These are phyloP conservation scores for Myochromella boudieri DNA, from an alignment of 768 basidiomycete genomes.

Conservation along the genomic window DNA sequence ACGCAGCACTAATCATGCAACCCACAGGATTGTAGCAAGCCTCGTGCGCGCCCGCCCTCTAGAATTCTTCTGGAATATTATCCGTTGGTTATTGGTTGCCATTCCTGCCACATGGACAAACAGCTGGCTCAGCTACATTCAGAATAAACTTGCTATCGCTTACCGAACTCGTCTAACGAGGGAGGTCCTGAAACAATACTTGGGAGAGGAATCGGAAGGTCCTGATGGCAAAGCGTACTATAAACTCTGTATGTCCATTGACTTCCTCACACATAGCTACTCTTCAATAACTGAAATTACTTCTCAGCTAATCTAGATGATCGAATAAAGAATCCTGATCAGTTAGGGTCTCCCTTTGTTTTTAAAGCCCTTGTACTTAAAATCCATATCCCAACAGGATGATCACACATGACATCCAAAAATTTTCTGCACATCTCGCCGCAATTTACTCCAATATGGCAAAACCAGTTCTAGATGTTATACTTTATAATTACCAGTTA, in stretches of 20 bases:
- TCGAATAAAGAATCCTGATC: slow-evolving; percentile 93
- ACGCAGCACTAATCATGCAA: slow-evolving; percentile 1
- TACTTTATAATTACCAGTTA: slow-evolving; percentile 94
- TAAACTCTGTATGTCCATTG: slow-evolving; percentile 66
- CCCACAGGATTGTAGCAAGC: slow-evolving; percentile 84
- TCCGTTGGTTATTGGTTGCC: slow-evolving; percentile 88
- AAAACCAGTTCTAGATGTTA: slow-evolving; percentile 90
- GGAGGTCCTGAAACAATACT: slow-evolving; percentile 80
- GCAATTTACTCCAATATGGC: slow-evolving; percentile 94
- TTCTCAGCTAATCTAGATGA: slow-evolving; percentile 86
- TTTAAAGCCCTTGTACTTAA: slow-evolving; percentile 9
- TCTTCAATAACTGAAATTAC: neutral
- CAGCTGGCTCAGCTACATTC: slow-evolving; percentile 89
- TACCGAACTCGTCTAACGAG: slow-evolving; percentile 85
- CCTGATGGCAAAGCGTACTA: slow-evolving; percentile 87
- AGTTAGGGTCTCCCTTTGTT: slow-evolving; percentile 45
- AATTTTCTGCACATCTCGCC: slow-evolving; percentile 86
- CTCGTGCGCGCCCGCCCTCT: slow-evolving; percentile 83
- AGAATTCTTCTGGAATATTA: slow-evolving; percentile 81
- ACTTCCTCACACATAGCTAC: neutral
- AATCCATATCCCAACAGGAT: slow-evolving; percentile 55
- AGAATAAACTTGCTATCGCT: slow-evolving; percentile 89
- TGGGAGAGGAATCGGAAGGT: slow-evolving; percentile 68
- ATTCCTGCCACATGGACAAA: slow-evolving; percentile 93
- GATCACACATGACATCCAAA: slow-evolving; percentile 95